Conservation (phyloP, 352 stramenopile species). For the Globisporangium nunn region DNA sequence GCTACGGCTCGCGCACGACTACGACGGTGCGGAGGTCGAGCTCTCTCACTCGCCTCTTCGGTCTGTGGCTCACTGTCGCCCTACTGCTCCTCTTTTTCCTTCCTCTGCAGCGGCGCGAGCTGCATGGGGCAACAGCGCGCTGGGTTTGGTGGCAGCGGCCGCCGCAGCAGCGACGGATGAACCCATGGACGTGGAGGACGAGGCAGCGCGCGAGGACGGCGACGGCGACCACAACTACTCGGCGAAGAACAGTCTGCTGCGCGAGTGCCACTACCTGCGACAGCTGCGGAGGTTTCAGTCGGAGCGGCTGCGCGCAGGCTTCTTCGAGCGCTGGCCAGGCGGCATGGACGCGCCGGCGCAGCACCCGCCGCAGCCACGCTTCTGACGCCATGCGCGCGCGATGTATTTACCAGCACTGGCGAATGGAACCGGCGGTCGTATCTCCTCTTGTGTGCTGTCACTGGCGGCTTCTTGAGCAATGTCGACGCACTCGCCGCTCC, state of each 20-base stretch:
- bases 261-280: conserved; percentile 69
- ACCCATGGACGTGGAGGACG: conserved; percentile 16
- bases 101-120: conserved; percentile 6
- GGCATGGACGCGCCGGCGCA: conserved; percentile 7
- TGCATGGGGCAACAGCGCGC: background rate
- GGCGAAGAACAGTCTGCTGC: conserved; percentile 49
- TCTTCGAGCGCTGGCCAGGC: conserved; percentile 26
- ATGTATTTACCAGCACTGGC: background rate
- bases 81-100: background rate
- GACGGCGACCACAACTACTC: conserved; percentile 27
- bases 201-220: conserved; percentile 15
- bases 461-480: background rate
- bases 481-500: no score
- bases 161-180: background rate
- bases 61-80: no score
- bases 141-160: background rate
- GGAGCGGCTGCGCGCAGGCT: conserved; percentile 38
- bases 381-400: background rate
- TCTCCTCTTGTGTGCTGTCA: background rate
- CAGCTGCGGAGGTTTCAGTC: conserved; percentile 71
- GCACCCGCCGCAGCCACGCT: conserved; percentile 21
- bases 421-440: background rate
- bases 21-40: conserved; percentile 19
- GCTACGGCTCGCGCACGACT: conserved; percentile 61
- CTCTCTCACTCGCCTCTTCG: background rate